These are phyloP conservation scores for Rhodotorula sp. DNA, from an alignment of 1,284 basidiomycete species.

Conservation along the genomic window DNA sequence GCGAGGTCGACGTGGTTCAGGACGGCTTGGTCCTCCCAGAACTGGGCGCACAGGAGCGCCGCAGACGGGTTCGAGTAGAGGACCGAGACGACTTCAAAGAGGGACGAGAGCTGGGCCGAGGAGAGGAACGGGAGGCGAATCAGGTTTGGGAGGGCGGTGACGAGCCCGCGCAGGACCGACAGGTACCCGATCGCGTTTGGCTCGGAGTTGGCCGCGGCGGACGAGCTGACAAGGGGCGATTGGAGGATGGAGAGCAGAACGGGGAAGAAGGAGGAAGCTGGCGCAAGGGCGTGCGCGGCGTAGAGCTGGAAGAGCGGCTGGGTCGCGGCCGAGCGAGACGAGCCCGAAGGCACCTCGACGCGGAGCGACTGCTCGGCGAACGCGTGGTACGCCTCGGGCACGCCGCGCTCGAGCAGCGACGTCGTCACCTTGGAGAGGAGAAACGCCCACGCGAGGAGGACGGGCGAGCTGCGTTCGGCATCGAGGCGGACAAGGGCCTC, in stretches of 20 bases:
- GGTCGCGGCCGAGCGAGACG: constrained; percentile 15
- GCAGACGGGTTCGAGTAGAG: constrained; percentile 76
- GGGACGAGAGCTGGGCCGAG: constrained; percentile 69
- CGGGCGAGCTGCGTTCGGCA: constrained; percentile 65
- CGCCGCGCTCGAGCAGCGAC: constrained; percentile 45
- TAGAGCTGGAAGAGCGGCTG: constrained; percentile 50
- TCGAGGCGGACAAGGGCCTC: constrained; percentile 54
- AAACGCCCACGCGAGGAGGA: constrained; percentile 75
- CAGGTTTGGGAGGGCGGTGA: constrained; percentile 60
- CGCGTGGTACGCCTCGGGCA: constrained; percentile 38
- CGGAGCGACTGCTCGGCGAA: constrained; percentile 38
- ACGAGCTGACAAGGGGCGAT: constrained; percentile 47
- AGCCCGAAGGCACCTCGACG: constrained; percentile 26
- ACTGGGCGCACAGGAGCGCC: constrained; percentile 66
- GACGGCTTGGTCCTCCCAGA: constrained; percentile 57
- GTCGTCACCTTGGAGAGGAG: constrained; percentile 57
- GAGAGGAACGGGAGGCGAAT: constrained; percentile 71
- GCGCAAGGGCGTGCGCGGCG: constrained; percentile 49
- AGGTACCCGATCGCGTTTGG: constrained; percentile 79
- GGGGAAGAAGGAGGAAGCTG: constrained; percentile 47
- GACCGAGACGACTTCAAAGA: constrained; percentile 75
- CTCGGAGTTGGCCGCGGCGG: constrained; percentile 62
- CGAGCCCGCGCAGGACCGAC: constrained; percentile 72
- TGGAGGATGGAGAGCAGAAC: constrained; percentile 45
- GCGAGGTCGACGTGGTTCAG: constrained; percentile 62